These are phyloP conservation scores for Erysimum pusillum DNA, from an alignment of 441 rosid species.

Conservation along the genomic window DNA sequence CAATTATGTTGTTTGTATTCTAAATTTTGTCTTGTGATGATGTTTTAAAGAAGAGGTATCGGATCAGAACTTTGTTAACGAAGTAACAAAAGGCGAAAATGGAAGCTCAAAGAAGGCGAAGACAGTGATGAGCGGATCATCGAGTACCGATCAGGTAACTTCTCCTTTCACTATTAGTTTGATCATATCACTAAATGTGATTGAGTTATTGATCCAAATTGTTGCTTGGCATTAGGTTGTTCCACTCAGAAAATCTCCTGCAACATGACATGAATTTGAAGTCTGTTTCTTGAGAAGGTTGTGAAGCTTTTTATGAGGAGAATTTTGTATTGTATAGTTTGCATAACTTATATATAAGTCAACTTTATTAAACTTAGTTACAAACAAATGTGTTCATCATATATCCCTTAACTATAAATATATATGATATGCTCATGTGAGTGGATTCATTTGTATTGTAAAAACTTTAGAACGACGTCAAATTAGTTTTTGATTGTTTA, in stretches of 20 bases:
- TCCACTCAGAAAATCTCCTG: conserved; percentile 35
- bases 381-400: conserved; percentile 38
- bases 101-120: conserved; percentile 51
- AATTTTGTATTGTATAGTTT: conserved; percentile 43
- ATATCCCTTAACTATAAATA: conserved; percentile 37
- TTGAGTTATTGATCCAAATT: conserved; percentile 4
- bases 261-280: conserved; percentile 30
- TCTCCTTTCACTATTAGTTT: conserved; percentile 7
- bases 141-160: conserved; percentile 46
- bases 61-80: conserved; percentile 48
- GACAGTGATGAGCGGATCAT: conserved; percentile 32
- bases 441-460: conserved; percentile 42
- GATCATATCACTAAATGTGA: background rate
- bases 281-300: conserved; percentile 8
- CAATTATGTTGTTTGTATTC: background rate
- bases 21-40: conserved; percentile 2
- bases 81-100: conserved; percentile 35
- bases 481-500: conserved; percentile 20
- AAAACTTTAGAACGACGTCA: conserved; percentile 24
- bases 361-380: conserved; percentile 24
- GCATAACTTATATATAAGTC: conserved; percentile 13
- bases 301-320: conserved; percentile 37
- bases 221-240: conserved; percentile 41
- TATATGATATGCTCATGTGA: conserved; percentile 31
- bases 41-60: conserved; percentile 42